These are phyloP conservation scores for Sarocladium brachiariae DNA, from an alignment of 2,329 filamentous ascomycete species.

Conservation along the genomic window DNA sequence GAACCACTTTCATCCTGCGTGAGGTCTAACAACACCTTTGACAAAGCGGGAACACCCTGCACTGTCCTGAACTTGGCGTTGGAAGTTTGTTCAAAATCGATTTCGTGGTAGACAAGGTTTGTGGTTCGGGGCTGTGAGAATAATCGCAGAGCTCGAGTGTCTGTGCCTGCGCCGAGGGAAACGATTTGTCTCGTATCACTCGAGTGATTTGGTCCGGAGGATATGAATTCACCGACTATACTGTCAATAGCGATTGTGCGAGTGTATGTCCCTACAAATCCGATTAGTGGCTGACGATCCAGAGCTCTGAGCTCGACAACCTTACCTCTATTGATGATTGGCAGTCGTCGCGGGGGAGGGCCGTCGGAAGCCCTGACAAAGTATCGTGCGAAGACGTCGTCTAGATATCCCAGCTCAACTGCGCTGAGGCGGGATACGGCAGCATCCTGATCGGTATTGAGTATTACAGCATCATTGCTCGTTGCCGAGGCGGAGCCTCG, in stretches of 20 bases:
- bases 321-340: slow-evolving; percentile 89
- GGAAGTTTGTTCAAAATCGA: slow-evolving; percentile 80
- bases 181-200: slow-evolving; percentile 63
- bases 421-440: slow-evolving; percentile 84
- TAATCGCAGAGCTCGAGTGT: slow-evolving; percentile 80
- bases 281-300: neutral
- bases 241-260: slow-evolving; percentile 77
- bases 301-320: slow-evolving; percentile 8
- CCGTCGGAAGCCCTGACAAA: slow-evolving; percentile 52
- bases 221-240: slow-evolving; percentile 67
- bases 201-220: slow-evolving; percentile 13
- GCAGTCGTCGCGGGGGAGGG: slow-evolving; percentile 58
- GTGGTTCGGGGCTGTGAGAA: slow-evolving; percentile 36
- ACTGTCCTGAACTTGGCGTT: slow-evolving; percentile 53
- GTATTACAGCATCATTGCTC: slow-evolving; percentile 68
- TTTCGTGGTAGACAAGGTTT: slow-evolving; percentile 73
- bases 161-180: slow-evolving; percentile 87
- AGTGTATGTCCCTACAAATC: slow-evolving; percentile 74
- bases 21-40: slow-evolving; percentile 30
- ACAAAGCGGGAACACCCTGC: slow-evolving; percentile 37
- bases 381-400: slow-evolving; percentile 68
- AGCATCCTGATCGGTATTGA: slow-evolving; percentile 87
- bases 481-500: slow-evolving; percentile 24
- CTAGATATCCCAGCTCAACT: slow-evolving; percentile 75
- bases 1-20: slow-evolving; percentile 23